Evolutionary conservation across 83 land plant species (phyloP), one percentile per base, ranked within the genome.

Genomic region (Diphasiastrum complanatum): DNA sequence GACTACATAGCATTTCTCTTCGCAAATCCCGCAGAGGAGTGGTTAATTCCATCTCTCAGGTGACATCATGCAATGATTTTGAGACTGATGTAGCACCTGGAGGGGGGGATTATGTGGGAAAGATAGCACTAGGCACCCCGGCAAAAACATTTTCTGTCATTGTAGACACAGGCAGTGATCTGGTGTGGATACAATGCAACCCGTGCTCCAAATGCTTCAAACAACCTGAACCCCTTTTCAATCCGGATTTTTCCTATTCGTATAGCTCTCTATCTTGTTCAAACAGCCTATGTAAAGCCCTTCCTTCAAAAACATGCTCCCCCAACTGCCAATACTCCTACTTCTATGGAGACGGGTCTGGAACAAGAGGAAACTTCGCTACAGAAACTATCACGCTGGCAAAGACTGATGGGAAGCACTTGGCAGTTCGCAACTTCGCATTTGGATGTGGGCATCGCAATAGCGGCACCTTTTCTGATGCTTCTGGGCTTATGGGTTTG

Each of bases 151-250:
- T 26, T n/a, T 5, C 10, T 11, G 33, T 25, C 33, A 54, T 54
- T 6, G 58, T 25, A 6, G 58, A 54, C 58, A 54, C 58, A 4
- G 58, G 58, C 11, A 54, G 58, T 28, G 58, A 54, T 30, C 10
- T 49, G 5, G 58, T 54, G 34, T 54, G 33, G 58, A 8, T 54
- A 8, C 58, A 54, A 54, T 23, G 36, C n/a, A 25, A 54, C 3
- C 58, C 58, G 4, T 54, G 58, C n/a, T 5, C 4, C 16, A 25
- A 6, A 5, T 54, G 58, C 58, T 54, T 38, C 14, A 38, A 38
- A 14, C 43, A 38, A 38, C 8, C 58, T 25, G 58, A 25, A 5
- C n/a, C 58, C 33, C 6, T 54, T 5, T 54, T 54, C 33, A 10
- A 54, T n/a, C 58, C 58, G 33, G 5, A 28, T 4, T 3, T 11